Evolutionary conservation across 192 early-diverging fungal genomes (phyloP).

Genomic region (Gonapodya prolifera): DNA sequence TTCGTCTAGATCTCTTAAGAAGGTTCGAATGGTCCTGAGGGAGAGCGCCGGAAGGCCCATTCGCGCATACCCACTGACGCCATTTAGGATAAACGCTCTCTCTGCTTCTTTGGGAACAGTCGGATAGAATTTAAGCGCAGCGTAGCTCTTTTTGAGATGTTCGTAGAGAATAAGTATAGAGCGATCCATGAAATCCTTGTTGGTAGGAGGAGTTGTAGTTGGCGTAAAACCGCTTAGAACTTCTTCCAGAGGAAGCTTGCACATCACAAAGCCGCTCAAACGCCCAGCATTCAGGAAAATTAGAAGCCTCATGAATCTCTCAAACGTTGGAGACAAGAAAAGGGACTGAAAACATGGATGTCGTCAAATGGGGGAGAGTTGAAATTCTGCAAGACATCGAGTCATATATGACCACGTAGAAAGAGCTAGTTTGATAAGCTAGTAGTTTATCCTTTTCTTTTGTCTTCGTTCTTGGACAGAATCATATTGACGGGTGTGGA

Average conservation of each 20-base stretch:
- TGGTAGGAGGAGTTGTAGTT: conserved; percentile 6
- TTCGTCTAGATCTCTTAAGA: too few species aligned
- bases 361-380: too few species aligned
- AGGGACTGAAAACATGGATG: too few species aligned
- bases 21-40: conserved; percentile 44
- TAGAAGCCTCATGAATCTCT: too few species aligned
- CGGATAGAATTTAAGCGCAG: background rate
- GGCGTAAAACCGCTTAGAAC: conserved; percentile 5
- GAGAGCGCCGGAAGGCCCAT: conserved; percentile 66
- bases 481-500: too few species aligned
- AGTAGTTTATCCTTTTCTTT: too few species aligned
- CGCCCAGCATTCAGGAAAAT: too few species aligned
- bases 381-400: too few species aligned
- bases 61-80: conserved; percentile 56
- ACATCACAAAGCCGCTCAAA: background rate
- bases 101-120: conserved; percentile 35
- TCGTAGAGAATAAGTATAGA: conserved; percentile 56
- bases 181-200: conserved; percentile 37
- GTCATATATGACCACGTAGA: too few species aligned
- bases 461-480: too few species aligned
- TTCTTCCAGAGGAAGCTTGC: conserved; percentile 10
- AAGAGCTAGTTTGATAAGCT: too few species aligned
- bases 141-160: conserved; percentile 39
- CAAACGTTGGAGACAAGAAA: too few species aligned
- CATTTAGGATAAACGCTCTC: conserved; percentile 43